Base-by-base conservation (phyloP, 768 basidiomycete species). In the Glaciozyma martinii region DNA sequence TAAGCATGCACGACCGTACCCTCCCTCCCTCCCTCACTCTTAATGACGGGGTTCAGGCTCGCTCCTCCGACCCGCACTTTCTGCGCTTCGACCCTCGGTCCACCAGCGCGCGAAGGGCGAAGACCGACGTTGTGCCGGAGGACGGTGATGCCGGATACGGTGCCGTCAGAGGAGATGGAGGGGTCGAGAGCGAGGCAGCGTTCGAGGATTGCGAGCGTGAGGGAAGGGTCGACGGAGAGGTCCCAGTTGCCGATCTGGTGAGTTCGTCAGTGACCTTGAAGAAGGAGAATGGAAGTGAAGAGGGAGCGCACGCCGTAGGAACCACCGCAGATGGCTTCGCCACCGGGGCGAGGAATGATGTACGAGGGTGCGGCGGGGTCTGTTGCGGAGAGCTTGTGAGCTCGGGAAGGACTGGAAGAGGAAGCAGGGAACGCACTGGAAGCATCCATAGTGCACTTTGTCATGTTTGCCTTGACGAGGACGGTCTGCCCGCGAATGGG, bases 401-500 rank as follows among this genome's bases (percentile, higher is more conserved):
- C 10, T 46, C 8, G 46, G 19, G 21, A 21, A 1, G 44, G 21
- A 21, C 30, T 16, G 16, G 9, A 25, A 44, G 32, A 5, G 43
- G 10, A 10, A 29, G 25, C 1, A 50, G 12, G 7, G 6, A 12
- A 27, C 58, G 10, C 21, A 61, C 63, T 53, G 3, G 55, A 55
- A 1, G 32, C 43, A 43, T 67, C 69, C 69, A 71, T 71, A 13
- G 63, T 65, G 56, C 69, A 71, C 13, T 54, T 40, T 5, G 50
- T 53, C 42, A 46, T 57, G n/a, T 37, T 32, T 1, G 66, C 57
- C 56, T 67, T 66, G 69, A 93, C 79, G 23, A 91, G 75, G 13
- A 92, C 84, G 0, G 88, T 86, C 77, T 94, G 92, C 12, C 91
- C 91, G 52, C 90, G 81, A 67, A 91, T 82, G 1, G 91, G 89